A percentile compares a stretch with the other conserved stretches of the same genome.
Conservation (phyloP, 371 early-diverging fungal species). For the Choanephora cucurbitarum region DNA sequence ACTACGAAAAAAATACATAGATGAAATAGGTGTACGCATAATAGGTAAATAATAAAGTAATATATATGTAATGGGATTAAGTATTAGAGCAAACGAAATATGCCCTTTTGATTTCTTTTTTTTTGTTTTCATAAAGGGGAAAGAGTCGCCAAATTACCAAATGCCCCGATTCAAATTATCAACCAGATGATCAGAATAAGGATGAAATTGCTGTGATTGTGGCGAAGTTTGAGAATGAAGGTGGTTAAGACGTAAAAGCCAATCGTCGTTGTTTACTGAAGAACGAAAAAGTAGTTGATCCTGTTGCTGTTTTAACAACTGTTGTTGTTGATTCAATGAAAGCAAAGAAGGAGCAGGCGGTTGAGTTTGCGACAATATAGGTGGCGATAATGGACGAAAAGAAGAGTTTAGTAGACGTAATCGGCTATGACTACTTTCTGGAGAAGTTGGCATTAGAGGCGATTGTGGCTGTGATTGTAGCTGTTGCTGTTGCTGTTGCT, state of each 20-base stretch:
- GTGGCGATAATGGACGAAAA: constrained; percentile 9
- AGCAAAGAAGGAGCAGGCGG: neutral
- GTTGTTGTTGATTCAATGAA: neutral
- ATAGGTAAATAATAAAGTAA: too few species aligned
- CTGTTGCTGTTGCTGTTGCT: too few species aligned
- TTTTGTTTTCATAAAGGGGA: too few species aligned
- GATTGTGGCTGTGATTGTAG: too few species aligned
- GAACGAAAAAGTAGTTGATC: neutral
- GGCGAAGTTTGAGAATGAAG: neutral
- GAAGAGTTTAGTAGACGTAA: neutral
- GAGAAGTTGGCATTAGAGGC: neutral
- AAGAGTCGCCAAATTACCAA: neutral
- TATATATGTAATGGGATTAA: too few species aligned
- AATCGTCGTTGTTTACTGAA: constrained; percentile 3
- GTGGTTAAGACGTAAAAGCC: constrained; percentile 6
- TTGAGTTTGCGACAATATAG: neutral
- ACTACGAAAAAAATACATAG: too few species aligned
- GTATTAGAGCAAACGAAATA: too few species aligned
- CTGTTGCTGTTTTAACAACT: neutral
- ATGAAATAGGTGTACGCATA: too few species aligned
- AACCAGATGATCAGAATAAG: too few species aligned
- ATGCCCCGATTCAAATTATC: neutral
- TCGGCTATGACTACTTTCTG: neutral
- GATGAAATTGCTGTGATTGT: neutral
- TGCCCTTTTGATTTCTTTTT: too few species aligned